Conservation (phyloP, 768 basidiomycete species). For the Suillus luteus region DNA sequence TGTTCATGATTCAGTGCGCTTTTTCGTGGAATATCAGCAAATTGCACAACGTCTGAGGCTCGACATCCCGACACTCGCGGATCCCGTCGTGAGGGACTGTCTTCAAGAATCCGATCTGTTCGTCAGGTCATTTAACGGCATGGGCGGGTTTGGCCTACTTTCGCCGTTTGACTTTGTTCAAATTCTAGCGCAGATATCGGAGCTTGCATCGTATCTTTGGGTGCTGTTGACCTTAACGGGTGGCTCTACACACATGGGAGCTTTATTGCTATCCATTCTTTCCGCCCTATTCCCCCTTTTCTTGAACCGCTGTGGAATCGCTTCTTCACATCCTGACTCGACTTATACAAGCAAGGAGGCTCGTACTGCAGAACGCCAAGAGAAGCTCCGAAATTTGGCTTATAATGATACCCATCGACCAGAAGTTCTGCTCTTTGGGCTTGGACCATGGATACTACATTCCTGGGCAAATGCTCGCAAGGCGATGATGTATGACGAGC, state of each 20-base stretch:
- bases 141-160: slow-evolving; percentile 73
- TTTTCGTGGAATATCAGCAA: slow-evolving; percentile 77
- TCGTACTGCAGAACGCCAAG: slow-evolving; percentile 67
- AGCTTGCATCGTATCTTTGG: slow-evolving; percentile 71
- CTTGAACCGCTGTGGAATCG: slow-evolving; percentile 50
- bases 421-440: slow-evolving; percentile 79
- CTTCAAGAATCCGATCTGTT: slow-evolving; percentile 88
- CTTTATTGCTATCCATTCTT: slow-evolving; percentile 60
- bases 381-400: slow-evolving; percentile 73
- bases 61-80: slow-evolving; percentile 77
- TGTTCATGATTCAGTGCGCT: slow-evolving; percentile 74
- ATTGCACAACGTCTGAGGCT: slow-evolving; percentile 75
- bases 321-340: slow-evolving; percentile 44
- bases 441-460: slow-evolving; percentile 82
- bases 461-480: slow-evolving; percentile 72
- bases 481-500: slow-evolving; percentile 59
- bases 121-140: slow-evolving; percentile 75
- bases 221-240: slow-evolving; percentile 67
- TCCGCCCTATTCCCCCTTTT: slow-evolving; percentile 63
- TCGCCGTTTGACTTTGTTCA: slow-evolving; percentile 81
- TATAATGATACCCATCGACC: slow-evolving; percentile 77
- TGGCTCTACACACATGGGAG: slow-evolving; percentile 51
- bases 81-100: slow-evolving; percentile 72
- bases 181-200: slow-evolving; percentile 68
- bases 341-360: slow-evolving; percentile 57